Conservation (phyloP, 768 basidiomycete genomes). For the Phylloporus sp. region DNA sequence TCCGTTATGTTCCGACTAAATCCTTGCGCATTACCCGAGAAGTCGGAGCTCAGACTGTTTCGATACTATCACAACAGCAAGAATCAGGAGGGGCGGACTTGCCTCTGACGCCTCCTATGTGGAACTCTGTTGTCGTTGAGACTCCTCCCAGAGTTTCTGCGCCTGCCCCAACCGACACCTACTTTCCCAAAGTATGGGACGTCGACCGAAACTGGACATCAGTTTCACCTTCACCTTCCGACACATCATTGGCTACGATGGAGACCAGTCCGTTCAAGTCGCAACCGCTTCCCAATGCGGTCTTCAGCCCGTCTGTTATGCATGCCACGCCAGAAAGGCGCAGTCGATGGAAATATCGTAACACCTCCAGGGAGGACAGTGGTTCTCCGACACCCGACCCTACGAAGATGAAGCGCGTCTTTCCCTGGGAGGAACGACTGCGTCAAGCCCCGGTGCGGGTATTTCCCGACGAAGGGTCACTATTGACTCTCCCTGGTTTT, state of each 20-base stretch:
- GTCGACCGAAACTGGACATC: conserved; percentile 37
- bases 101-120: conserved; percentile 64
- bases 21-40: conserved; percentile 13
- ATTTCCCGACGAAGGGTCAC: conserved; percentile 63
- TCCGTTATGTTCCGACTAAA: conserved; percentile 18
- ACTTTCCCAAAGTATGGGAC: conserved; percentile 89
- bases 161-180: conserved; percentile 58
- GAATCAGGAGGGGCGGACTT: conserved; percentile 35
- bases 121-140: conserved; percentile 73
- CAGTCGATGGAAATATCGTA: conserved; percentile 70
- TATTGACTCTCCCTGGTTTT: conserved; percentile 36
- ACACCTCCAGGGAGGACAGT: conserved; percentile 45
- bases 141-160: conserved; percentile 69
- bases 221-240: conserved; percentile 30
- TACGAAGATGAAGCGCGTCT: conserved; percentile 68
- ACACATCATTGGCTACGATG: conserved; percentile 22
- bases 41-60: conserved; percentile 19
- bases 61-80: conserved; percentile 11
- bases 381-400: conserved; percentile 59
- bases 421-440: conserved; percentile 92
- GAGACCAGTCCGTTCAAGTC: conserved; percentile 14
- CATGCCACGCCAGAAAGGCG: conserved; percentile 63
- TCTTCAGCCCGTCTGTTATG: conserved; percentile 58
- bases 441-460: conserved; percentile 63
- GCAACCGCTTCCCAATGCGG: conserved; percentile 27